Percentiles rank a stretch among this genome's conserved stretches.
Evolutionary conservation across 371 early-diverging fungal species (phyloP).

Genomic region (Nosema muscidifuracis): DNA sequence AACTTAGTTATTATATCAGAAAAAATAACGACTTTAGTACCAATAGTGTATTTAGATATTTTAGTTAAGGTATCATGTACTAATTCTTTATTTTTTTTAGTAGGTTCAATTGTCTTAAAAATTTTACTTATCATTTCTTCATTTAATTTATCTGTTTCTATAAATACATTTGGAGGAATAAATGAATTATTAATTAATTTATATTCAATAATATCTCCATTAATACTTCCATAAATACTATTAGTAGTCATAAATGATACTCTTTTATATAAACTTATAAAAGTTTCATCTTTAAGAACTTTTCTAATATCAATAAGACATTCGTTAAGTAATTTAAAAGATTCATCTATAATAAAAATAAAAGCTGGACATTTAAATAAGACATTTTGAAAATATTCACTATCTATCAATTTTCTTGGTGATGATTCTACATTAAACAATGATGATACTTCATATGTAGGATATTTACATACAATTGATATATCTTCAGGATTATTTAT

Average conservation of each 20-base stretch:
- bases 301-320: conserved; percentile 5
- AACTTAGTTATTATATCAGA: not conserved
- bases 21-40: conserved; percentile 39
- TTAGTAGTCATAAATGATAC: conserved; percentile 6
- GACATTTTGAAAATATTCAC: not conserved
- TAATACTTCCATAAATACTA: not conserved
- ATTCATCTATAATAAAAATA: conserved; percentile 45
- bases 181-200: not conserved
- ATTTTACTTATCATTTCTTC: not conserved
- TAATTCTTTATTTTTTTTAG: not conserved
- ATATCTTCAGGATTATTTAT: not conserved
- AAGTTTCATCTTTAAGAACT: conserved; percentile 26
- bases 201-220: not conserved
- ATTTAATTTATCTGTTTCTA: conserved; percentile 15
- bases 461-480: conserved; percentile 1
- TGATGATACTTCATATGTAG: conserved; percentile 1
- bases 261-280: conserved; percentile 36
- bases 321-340: not conserved
- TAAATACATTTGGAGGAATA: conserved; percentile 22
- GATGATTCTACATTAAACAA: no score
- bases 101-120: not conserved
- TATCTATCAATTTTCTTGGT: not conserved
- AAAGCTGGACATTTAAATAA: conserved; percentile 33
- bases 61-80: not conserved
- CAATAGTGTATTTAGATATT: conserved; percentile 15